These are phyloP conservation scores for Ambrosia hybrid DNA, from an alignment of 140 eudicot species.

Conservation along the genomic window DNA sequence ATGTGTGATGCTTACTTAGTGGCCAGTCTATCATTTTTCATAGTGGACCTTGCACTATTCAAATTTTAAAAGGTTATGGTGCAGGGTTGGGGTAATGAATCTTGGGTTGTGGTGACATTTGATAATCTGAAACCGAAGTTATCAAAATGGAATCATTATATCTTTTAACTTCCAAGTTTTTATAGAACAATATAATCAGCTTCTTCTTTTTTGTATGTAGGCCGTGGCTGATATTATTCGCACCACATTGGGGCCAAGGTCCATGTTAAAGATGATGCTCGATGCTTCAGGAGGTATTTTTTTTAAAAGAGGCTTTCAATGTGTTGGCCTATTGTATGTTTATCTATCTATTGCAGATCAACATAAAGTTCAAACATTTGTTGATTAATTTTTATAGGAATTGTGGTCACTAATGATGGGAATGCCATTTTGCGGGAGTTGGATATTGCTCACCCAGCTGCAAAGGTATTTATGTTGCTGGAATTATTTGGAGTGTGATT, in stretches of 20 bases:
- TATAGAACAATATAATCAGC: not conserved
- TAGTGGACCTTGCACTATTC: no score
- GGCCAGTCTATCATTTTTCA: no score
- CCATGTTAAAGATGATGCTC: slow-evolving; percentile 88
- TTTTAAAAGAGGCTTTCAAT: no score
- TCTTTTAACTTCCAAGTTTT: no score
- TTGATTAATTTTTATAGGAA: slow-evolving; percentile 52
- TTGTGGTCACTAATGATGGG: slow-evolving; percentile 97
- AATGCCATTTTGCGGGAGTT: slow-evolving; percentile 94
- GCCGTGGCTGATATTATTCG: slow-evolving; percentile 91
- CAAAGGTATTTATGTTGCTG: slow-evolving; percentile 54
- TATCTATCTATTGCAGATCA: not conserved
- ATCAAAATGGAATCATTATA: no score
- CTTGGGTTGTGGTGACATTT: no score
- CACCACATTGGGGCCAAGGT: slow-evolving; percentile 90
- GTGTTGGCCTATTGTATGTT: not conserved
- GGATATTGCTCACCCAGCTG: slow-evolving; percentile 99
- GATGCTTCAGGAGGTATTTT: slow-evolving; percentile 95
- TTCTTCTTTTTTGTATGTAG: slow-evolving; percentile 31
- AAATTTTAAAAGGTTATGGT: no score
- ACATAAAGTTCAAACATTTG: not conserved
- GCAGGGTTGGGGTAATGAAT: no score
- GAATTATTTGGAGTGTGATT: no score
- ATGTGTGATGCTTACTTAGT: no score
- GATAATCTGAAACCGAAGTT: no score